Evolutionary conservation across 192 early-diverging fungal species (phyloP), one percentile per base, ranked within the genome.

Genomic region (Obelidium mucronatum): DNA sequence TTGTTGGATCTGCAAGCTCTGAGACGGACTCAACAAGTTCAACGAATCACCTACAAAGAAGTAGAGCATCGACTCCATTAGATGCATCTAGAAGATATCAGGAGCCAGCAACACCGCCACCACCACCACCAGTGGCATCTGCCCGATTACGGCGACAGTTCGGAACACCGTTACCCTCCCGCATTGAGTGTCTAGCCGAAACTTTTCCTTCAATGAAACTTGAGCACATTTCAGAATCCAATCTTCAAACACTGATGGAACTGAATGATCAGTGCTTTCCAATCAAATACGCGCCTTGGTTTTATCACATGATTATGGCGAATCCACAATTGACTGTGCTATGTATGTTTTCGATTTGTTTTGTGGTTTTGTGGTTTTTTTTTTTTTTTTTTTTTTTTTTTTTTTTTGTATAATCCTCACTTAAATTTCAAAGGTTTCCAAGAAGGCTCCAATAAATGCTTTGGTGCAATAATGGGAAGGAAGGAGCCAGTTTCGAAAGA

Each of bases 381-480:
- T n/a, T n/a, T n/a, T n/a, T n/a, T n/a, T n/a, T n/a, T n/a, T n/a
- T n/a, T n/a, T n/a, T n/a, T n/a, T n/a, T n/a, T n/a, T n/a, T n/a
- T n/a, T n/a, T n/a, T n/a, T n/a, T n/a, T n/a, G n/a, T n/a, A n/a
- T n/a, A n/a, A n/a, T n/a, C n/a, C n/a, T n/a, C n/a, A n/a, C n/a
- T n/a, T n/a, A n/a, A n/a, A n/a, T n/a, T n/a, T n/a, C n/a, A n/a
- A n/a, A 51, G 66, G 66, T 48, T 51, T 48, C 42, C 30, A 64
- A 15, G 5, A 19, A 19, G 28, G 6, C 33, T 36, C 37, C 3
- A 64, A 17, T 24, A 33, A 17, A 5, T 68, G 66, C 39, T 48
- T 74, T n/a, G 72, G 28, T 13, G 72, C 72, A 19, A 28, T 74
- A 6, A 33, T 74, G 6, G 55, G 35, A 0, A 34, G 72, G 24